Conservation (phyloP, 1,139 yeast genomes). For the Lodderomyces theae region DNA sequence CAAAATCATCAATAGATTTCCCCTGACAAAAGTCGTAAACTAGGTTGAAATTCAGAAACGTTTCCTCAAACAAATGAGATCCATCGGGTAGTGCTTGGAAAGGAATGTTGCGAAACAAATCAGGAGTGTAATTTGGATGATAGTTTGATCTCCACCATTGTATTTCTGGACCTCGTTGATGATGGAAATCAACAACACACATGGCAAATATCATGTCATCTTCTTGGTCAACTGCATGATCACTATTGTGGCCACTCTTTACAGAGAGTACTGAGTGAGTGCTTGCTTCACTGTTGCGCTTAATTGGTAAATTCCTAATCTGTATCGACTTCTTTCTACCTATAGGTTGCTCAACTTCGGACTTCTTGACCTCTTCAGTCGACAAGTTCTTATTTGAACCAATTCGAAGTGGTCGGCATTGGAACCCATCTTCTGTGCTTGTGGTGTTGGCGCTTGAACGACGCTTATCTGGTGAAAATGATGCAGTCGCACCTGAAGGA, state of each 20-base stretch:
- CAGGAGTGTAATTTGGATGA: slow-evolving; percentile 33
- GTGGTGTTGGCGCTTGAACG: slow-evolving; percentile 5
- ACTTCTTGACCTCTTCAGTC: slow-evolving; percentile 6
- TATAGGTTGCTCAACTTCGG: slow-evolving; percentile 6
- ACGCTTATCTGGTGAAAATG: slow-evolving; percentile 5
- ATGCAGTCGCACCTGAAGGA: slow-evolving; percentile 8
- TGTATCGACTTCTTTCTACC: slow-evolving; percentile 24
- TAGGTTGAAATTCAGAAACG: slow-evolving; percentile 86
- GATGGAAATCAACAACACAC: slow-evolving; percentile 91
- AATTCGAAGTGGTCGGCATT: slow-evolving; percentile 32
- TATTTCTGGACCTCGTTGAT: slow-evolving; percentile 89
- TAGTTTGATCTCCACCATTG: slow-evolving; percentile 86
- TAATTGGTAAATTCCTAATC: slow-evolving; percentile 38
- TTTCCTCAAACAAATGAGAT: slow-evolving; percentile 86
- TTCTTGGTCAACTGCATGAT: slow-evolving; percentile 10
- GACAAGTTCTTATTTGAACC: slow-evolving; percentile 18
- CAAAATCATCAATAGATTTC: slow-evolving; percentile 42
- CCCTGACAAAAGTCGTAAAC: slow-evolving; percentile 63
- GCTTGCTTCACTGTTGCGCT: slow-evolving; percentile 15
- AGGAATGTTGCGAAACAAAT: slow-evolving; percentile 83
- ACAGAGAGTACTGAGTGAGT: slow-evolving; percentile 8
- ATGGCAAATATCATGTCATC: slow-evolving; percentile 68
- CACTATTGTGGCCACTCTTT: slow-evolving; percentile 1
- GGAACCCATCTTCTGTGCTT: slow-evolving; percentile 25
- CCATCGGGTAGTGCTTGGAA: slow-evolving; percentile 98